phyloP scores from a whole-genome alignment of 441 rosid species.

The Syzygium malaccense region DNA sequence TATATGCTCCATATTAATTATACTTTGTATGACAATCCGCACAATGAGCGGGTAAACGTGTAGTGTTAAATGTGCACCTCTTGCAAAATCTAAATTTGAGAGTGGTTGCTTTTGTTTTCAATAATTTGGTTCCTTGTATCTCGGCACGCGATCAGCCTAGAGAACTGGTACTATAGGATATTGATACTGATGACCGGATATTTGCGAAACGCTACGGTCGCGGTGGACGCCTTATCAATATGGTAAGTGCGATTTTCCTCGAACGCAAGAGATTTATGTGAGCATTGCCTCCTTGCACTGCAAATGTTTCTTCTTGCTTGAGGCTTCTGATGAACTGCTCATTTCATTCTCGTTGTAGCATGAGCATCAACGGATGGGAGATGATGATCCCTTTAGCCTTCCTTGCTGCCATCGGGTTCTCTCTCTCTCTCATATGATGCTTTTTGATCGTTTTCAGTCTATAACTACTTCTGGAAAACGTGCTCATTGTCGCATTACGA shows the following conservation, averaged over 20 bases:
- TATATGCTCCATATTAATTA: neutral
- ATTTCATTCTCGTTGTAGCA: slow-evolving; percentile 7
- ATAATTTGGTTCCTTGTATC: neutral
- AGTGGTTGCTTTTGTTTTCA: neutral
- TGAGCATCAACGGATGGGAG: slow-evolving; percentile 38
- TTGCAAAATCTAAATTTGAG: neutral
- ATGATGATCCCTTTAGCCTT: slow-evolving; percentile 47
- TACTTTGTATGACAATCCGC: neutral
- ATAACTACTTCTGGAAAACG: neutral
- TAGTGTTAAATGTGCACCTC: neutral
- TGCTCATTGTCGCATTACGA: neutral
- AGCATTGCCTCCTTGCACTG: neutral
- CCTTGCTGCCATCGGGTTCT: slow-evolving; percentile 47
- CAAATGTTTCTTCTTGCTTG: neutral
- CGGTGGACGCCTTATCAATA: slow-evolving; percentile 3
- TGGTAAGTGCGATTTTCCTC: neutral
- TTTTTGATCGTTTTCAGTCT: neutral
- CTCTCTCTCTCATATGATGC: neutral
- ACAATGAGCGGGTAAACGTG: neutral
- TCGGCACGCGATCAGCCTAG: neutral
- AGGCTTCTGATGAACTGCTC: neutral
- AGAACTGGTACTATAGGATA: slow-evolving; percentile 8
- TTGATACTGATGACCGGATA: slow-evolving; percentile 6
- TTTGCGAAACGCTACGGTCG: neutral
- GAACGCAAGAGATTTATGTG: neutral